Percentiles rank a stretch among this genome's conserved stretches.
Evolutionary conservation across 1,284 basidiomycete genomes (phyloP).

Genomic region (Heliocybe sulcata): DNA sequence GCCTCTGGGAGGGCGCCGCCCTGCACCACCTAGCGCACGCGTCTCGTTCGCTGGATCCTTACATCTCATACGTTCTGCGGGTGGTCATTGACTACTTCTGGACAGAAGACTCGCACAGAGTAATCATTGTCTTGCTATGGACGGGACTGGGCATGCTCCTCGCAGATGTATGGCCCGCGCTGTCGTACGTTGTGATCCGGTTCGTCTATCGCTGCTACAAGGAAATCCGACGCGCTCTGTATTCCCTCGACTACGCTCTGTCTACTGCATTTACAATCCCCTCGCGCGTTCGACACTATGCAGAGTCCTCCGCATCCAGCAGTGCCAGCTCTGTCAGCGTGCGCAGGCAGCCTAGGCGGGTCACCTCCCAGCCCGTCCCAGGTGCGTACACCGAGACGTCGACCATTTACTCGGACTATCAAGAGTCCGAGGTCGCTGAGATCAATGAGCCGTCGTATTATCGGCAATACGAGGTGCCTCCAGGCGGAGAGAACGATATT

Average conservation of each 20-base stretch:
- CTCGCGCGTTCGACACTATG: not conserved
- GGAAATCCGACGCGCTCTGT: not conserved
- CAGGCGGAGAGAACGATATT: not conserved
- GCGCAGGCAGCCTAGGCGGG: not conserved
- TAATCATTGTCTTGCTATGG: not conserved
- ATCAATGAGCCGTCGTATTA: not conserved
- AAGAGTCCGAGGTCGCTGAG: not conserved
- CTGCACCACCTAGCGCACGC: constrained; percentile 7
- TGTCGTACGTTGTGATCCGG: not conserved
- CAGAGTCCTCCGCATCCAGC: not conserved
- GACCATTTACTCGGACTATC: not conserved
- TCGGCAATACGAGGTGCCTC: not conserved
- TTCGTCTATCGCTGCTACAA: not conserved
- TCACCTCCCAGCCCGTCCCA: not conserved
- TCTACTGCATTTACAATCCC: not conserved
- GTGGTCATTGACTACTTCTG: not conserved
- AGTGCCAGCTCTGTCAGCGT: not conserved
- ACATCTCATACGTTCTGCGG: not conserved
- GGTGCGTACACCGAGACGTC: not conserved
- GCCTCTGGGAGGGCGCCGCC: constrained; percentile 11
- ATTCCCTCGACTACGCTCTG: not conserved
- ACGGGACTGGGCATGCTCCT: not conserved
- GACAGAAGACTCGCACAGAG: not conserved
- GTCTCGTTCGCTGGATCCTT: not conserved
- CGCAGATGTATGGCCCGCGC: not conserved